Conservation (phyloP, 1,139 yeast genomes). For the Kluyveromyces marxianus region DNA sequence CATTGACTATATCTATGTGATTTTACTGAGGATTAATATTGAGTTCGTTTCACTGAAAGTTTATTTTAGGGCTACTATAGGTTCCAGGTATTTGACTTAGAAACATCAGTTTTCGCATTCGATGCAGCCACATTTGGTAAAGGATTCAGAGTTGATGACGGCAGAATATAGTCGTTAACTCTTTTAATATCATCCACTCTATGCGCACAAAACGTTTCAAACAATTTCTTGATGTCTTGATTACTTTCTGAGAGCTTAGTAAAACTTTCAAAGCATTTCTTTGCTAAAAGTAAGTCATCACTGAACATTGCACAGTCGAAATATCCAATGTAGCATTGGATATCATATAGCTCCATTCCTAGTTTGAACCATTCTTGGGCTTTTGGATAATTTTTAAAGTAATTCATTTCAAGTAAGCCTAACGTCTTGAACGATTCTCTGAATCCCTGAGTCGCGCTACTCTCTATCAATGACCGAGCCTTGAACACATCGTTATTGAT, state of each 20-base stretch:
- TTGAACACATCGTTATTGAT: constrained; percentile 48
- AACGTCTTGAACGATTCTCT: constrained; percentile 66
- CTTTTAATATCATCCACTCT: constrained; percentile 5
- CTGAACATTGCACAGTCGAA: constrained; percentile 43
- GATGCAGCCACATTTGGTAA: not conserved
- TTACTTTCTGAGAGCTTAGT: constrained; percentile 9
- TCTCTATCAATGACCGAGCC: constrained; percentile 63
- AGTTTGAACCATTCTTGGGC: constrained; percentile 80
- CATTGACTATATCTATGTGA: no score
- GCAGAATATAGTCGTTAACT: not conserved
- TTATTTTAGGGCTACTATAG: not conserved
- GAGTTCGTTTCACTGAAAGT: no score
- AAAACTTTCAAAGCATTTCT: constrained; percentile 18
- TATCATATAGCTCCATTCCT: constrained; percentile 58
- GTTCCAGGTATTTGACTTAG: constrained; percentile 8
- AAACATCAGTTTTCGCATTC: not conserved
- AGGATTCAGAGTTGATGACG: not conserved
- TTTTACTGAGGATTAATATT: no score
- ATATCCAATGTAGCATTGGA: constrained; percentile 62
- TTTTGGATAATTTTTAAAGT: constrained; percentile 45
- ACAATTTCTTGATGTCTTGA: not conserved
- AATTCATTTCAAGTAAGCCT: constrained; percentile 71
- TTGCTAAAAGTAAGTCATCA: constrained; percentile 23
- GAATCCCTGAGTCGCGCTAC: constrained; percentile 70
- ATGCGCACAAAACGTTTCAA: constrained; percentile 6